Percentiles rank a stretch among this genome's conserved stretches.
These are phyloP conservation scores for Dictyophora rubrovolvata DNA, from an alignment of 768 basidiomycete genomes.

Conservation along the genomic window DNA sequence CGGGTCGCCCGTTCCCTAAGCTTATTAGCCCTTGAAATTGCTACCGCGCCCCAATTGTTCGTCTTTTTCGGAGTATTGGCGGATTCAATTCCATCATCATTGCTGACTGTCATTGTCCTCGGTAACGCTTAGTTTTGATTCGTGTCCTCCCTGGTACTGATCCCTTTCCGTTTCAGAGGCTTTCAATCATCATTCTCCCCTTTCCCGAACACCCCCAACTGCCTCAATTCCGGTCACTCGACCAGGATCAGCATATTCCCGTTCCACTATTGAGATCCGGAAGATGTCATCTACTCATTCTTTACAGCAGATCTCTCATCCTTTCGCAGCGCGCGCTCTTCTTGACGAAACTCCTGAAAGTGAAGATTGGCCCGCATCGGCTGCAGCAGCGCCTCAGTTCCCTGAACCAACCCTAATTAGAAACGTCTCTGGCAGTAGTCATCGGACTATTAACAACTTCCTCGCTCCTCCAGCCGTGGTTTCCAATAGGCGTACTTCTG, in stretches of 20 bases:
- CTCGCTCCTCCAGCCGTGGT: background rate
- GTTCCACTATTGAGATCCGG: conserved; percentile 6
- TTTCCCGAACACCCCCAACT: background rate
- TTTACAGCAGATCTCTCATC: conserved; percentile 3
- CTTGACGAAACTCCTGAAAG: conserved; percentile 1
- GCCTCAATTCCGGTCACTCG: conserved; percentile 7
- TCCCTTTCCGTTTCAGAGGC: conserved; percentile 12
- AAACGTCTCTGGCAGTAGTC: background rate
- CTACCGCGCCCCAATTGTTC: conserved; percentile 29
- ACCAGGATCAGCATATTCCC: background rate
- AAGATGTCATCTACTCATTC: conserved; percentile 7
- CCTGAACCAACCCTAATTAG: background rate
- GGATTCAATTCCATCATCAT: conserved; percentile 32
- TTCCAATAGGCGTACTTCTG: background rate
- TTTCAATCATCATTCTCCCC: conserved; percentile 11
- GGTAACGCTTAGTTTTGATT: conserved; percentile 21
- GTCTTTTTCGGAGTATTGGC: conserved; percentile 26
- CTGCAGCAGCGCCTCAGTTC: background rate
- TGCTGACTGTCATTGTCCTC: conserved; percentile 32
- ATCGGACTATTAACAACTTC: too few species aligned
- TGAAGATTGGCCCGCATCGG: conserved; percentile 7
- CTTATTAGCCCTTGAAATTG: conserved; percentile 32
- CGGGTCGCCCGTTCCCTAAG: conserved; percentile 26
- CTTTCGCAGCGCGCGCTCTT: conserved; percentile 2
- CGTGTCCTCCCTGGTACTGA: background rate